Base-by-base conservation (phyloP, 1,284 basidiomycete species). In the Tranzscheliella williamsii region DNA sequence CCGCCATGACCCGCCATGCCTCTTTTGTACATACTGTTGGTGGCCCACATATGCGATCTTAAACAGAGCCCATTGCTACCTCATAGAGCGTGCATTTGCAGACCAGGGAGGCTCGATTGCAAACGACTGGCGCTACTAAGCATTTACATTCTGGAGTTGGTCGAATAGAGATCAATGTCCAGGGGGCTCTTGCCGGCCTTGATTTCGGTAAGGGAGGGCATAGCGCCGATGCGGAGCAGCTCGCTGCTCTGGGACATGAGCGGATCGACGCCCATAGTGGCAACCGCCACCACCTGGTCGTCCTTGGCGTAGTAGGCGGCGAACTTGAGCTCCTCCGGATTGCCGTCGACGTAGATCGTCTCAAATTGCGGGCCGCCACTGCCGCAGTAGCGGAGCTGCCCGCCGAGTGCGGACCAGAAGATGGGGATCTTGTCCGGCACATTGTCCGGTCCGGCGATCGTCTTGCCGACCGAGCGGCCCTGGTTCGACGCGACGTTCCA, bases 401-500 rank as follows among this genome's bases (percentile, higher is more conserved):
- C 84, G 29, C 87, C 88, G 79, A 89, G 84, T 76, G 80, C 76
- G 20, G 80, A 80, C 91, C 91, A 95, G 80, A 95, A 95, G 40
- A 93, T 81, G 0, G 91, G 90, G 5, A 90, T 81, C 79, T 91
- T 91, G 51, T 83, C 82, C 73, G 87, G 90, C 21, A 46, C 36
- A n/a, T 54, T 60, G 27, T 55, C 42, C 24, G 22, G 48, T 12
- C 68, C 70, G 20, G 68, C 58, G 17, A 70, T 33, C 18, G 54
- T 87, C 76, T 85, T 85, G 0, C 87, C 91, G 17, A 89, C 87
- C 7, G 87, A 85, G 44, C 91, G 85, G 2, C 90, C 92, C 67
- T 94, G 88, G 77, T 90, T 90, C 32, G 86, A 85, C 17, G 88
- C 88, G 51, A 90, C 87, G 84, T 88, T 92, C 91, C 91, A 94